Evolutionary conservation across 495 filamentous ascomycete genomes (phyloP), one percentile per base, ranked within the genome.

Genomic region (Neurospora sp.): DNA sequence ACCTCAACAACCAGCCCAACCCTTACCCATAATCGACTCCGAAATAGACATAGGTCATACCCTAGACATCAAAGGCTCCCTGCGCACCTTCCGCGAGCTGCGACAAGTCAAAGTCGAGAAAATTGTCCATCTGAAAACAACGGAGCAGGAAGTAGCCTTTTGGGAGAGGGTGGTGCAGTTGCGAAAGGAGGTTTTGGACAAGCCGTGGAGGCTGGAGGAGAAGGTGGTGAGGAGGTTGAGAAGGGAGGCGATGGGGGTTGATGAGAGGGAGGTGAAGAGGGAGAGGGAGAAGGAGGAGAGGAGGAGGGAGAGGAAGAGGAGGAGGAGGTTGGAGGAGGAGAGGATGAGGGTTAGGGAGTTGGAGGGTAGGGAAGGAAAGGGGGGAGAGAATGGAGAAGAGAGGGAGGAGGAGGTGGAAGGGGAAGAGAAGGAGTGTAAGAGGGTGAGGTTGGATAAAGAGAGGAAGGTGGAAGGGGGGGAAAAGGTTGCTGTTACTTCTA

Each of bases 91-190:
- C 76, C 85, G 94, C 47, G 82, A 82, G 0, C 79, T 80, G 37
- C 88, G 82, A 74, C 92, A 97, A 77, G 81, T 98, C 8, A 81
- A 90, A 38, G 80, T 93, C 7, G 90, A 94, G 75, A 90, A 91
- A 39, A 82, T 94, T 22, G 82, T 80, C 68, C 76, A 86, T 0
- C 70, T 95, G 0, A 73, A 74, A 0, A 87, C 89, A 42, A 93
- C 91, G n/a, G 89, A 90, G 73, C 87, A 90, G 35, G 96, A 99
- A 78, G 90, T 92, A 38, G 77, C 80, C 16, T 94, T 93, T n/a
- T 91, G 94, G 89, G 85, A 87, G 35, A 89, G 92, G 80, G 86
- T 88, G 14, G 77, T 82, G 8, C 81, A 83, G 71, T 95, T 93
- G 75, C 84, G 88, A 35, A 82, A 79, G 16, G 85, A 92, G 9